Base-by-base conservation (phyloP, 148 eudicot genomes). In the Rhododendron ferrugineum region DNA sequence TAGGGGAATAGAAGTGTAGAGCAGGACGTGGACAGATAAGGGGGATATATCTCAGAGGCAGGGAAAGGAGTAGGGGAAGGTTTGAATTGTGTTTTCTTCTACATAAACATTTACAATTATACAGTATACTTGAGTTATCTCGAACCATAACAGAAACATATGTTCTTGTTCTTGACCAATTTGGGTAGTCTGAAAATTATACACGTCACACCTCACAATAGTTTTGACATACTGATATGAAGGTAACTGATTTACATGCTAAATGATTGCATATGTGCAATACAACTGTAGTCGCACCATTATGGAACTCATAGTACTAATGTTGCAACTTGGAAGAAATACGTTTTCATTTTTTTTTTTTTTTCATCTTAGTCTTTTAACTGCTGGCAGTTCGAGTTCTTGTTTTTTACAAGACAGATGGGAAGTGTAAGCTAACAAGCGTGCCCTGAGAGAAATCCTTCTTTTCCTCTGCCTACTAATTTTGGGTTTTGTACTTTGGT, bases 401-500 rank as follows among this genome's bases (percentile, higher is more conserved):
- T 5, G 28, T 62, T 62, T 30, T 26, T 64, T 64, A n/a, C 72
- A 64, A 64, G 73, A 28, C 34, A 26, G 73, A 66, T 70, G 37
- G 40, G 75, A 70, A 70, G 40, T 70, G 75, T 70, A 14, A 14
- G 75, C 37, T 70, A 70, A 14, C 8, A 70, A 70, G 75, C 15
- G 9, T 70, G 75, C 20, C 37, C 37, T 70, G 75, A 14, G 75
- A 14, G 9, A 54, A 66, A 42, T 23, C 5, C 30, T 47, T 36
- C 5, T 3, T n/a, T 14, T 30, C 32, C 11, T 66, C 4, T 14
- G 76, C 40, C 75, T 82, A 1, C 26, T 73, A 42, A 79, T 52
- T 28, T 85, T 81, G 80, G 72, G 52, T 83, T 89, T 52, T 15
- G 15, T 52, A 14, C 56, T 52, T 54, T 85, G 26, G 72, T 84